phyloP scores from a whole-genome alignment of 257 asterid genomes.

The Buddleja alternifolia region DNA sequence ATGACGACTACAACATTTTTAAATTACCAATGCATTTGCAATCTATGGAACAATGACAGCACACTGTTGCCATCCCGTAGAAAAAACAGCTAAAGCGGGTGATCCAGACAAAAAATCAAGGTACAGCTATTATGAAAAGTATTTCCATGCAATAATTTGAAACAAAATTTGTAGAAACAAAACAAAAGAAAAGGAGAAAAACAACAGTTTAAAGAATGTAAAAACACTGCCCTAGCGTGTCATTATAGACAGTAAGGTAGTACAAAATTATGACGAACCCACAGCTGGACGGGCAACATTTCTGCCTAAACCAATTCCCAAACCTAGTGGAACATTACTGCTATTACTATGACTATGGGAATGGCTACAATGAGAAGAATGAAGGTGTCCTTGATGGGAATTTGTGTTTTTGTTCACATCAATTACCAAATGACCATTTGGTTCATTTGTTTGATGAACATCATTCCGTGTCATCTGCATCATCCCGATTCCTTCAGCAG shows the following conservation, averaged over 20 bases:
- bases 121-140: no score
- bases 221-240: no score
- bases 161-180: no score
- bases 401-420: constrained; percentile 55
- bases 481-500: constrained; percentile 75
- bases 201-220: no score
- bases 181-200: no score
- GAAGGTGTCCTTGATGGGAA: constrained; percentile 57
- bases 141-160: no score
- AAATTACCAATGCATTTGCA: no score
- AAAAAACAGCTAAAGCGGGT: no score
- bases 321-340: constrained; percentile 73
- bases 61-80: no score
- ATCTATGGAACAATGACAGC: no score
- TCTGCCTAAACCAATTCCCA: constrained; percentile 84
- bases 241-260: constrained; percentile 29
- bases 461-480: constrained; percentile 52
- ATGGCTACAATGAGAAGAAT: constrained; percentile 69
- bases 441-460: constrained; percentile 64
- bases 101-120: no score
- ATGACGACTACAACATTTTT: no score
- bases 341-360: constrained; percentile 44
- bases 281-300: constrained; percentile 48
- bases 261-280: constrained; percentile 42
- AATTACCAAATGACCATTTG: constrained; percentile 56